Evolutionary conservation across 805 yeast genomes (phyloP), one percentile per base, ranked within the genome.

Genomic region (Wickerhamiella kazuoi): DNA sequence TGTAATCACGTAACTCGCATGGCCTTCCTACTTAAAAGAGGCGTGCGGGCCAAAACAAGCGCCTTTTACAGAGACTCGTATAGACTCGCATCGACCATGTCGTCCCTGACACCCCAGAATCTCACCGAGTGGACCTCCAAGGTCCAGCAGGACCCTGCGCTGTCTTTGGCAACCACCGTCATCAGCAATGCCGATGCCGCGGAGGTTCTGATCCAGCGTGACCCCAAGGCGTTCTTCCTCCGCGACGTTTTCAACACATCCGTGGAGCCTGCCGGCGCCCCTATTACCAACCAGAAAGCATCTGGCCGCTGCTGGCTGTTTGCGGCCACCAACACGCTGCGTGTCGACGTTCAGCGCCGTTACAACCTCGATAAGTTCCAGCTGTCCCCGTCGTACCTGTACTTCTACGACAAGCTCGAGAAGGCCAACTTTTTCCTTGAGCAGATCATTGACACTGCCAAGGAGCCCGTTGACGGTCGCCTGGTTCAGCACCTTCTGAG

Each of bases 281-380:
- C 86, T 20, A 67, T 78, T 15, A 75, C 79, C 40, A 75, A 77
- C 59, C 94, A 82, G 62, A 69, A 71, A 50, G 56, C 72, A 9
- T 72, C 82, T 18, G 94, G 94, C 23, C 64, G 93, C 50, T 82
- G 94, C 59, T 82, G 94, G 94, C 67, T 82, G 44, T 82, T 82
- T 57, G 94, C 94, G 9, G 70, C 87, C 1, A 72, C 81, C 39
- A 82, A 83, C 49, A 68, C 78, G 41, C 61, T 81, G 51, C 68
- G 94, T 50, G 55, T 76, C 38, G 67, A 67, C 39, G 69, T 79
- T 32, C 72, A 75, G 58, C 63, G 68, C 49, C 68, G 69, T 52
- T 69, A 75, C 56, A 72, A 76, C 51, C 57, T 82, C 49, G 72
- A 73, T 48, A 69, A 68, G 48, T 73, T 79, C 55, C 84, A 79